Evolutionary conservation across 371 early-diverging fungal species (phyloP).

Genomic region (Lichtheimia ramosa): DNA sequence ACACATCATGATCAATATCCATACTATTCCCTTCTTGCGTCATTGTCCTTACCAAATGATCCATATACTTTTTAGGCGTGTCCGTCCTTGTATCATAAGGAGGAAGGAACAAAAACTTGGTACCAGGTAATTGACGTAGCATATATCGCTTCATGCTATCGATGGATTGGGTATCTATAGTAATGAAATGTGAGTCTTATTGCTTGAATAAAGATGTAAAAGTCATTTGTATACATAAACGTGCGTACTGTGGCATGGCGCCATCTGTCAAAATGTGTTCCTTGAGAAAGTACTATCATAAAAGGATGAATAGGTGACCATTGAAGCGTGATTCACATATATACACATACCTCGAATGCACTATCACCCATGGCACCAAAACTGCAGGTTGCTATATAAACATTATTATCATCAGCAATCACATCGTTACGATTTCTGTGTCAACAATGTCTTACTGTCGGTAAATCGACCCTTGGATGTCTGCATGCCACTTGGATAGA

Average conservation of each 20-base stretch:
- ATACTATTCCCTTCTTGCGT: constrained; percentile 10
- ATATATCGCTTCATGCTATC: constrained; percentile 53
- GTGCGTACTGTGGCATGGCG: constrained; percentile 44
- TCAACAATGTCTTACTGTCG: constrained; percentile 20
- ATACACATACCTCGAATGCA: constrained; percentile 44
- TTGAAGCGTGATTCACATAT: background rate
- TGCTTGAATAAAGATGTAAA: background rate
- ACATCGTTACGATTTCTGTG: too few species aligned
- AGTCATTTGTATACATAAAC: constrained; percentile 45
- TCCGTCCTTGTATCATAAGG: constrained; percentile 26
- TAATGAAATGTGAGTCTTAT: too few species aligned
- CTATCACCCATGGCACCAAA: constrained; percentile 60
- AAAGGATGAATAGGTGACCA: background rate
- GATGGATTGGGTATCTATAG: constrained; percentile 43
- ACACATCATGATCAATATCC: constrained; percentile 60
- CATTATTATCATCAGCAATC: constrained; percentile 1
- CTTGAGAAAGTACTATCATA: constrained; percentile 70
- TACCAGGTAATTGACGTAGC: constrained; percentile 40
- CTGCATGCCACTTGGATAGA: constrained; percentile 52
- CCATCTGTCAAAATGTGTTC: constrained; percentile 63
- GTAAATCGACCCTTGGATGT: constrained; percentile 38
- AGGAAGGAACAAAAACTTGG: constrained; percentile 48
- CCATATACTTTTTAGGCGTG: constrained; percentile 32
- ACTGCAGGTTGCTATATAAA: constrained; percentile 21
- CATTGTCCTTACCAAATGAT: constrained; percentile 47